Base-by-base conservation (phyloP, 2,329 filamentous ascomycete genomes). In the Fusarium vanettenii region DNA sequence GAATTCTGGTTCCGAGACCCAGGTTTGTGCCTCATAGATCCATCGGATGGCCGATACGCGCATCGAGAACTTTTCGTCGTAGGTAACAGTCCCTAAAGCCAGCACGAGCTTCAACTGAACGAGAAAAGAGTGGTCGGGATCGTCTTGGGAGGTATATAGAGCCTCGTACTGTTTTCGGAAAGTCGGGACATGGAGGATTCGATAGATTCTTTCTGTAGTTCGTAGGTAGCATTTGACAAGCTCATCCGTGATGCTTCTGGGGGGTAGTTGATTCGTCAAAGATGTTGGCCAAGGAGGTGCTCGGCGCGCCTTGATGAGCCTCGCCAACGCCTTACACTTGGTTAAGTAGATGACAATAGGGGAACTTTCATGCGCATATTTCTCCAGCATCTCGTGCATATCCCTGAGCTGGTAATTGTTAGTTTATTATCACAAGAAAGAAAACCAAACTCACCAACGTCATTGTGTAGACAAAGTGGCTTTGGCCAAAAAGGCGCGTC, bases 81-180 rank as follows among this genome's bases (percentile, higher is more conserved):
- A 86, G 0, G 83, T 81, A 2, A 84, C 81, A 1, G 89, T 85
- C 0, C 90, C 91, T 20, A 92, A 86, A 0, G 90, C 89, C 5
- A 92, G 79, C 0, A 91, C 85, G 0, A 92, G 81, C 72, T 91
- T 90, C 4, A 92, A 71, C 55, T 89, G 89, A 16, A 91, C 84
- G 1, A 91, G 68, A 59, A 92, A 92, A 0, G 79, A 81, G 2
- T 79, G 80, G 45, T 86, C 83, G 0, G 82, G 77, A 2, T 79
- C 67, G 0, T 67, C 35, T 0, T 74, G 72, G 1, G 79, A 72
- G 1, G 45, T 41, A 89, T 89, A 92, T 1, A 89, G 72, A 0
- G 84, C 82, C 27, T 89, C 87, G 22, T 89, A 90, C 3, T 86
- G 84, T 8, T 76, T 81, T 29, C 67, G 81, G 52, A 90, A 90